Conservation (phyloP, 2,329 filamentous ascomycete genomes). For the Scedosporium minutisporum region DNA sequence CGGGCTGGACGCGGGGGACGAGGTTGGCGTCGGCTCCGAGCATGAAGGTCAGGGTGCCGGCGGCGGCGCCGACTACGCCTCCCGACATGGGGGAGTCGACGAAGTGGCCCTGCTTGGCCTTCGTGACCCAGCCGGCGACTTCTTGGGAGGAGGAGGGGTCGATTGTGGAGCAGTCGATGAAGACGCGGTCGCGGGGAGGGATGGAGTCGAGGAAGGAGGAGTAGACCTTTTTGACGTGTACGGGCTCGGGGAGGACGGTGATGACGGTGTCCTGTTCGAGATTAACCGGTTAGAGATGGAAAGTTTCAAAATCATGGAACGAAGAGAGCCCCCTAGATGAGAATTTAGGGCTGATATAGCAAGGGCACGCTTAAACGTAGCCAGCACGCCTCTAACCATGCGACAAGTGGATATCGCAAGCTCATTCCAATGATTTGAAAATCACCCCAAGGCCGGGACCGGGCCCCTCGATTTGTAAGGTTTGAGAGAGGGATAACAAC, state of each 20-base stretch:
- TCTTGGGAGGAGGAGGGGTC: constrained; percentile 76
- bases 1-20: constrained; percentile 54
- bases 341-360: neutral
- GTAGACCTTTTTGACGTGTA: constrained; percentile 79
- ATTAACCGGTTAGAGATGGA: too few species aligned
- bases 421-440: neutral
- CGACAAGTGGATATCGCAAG: too few species aligned
- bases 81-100: constrained; percentile 97
- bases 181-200: constrained; percentile 55
- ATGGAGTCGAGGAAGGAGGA: constrained; percentile 56
- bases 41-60: constrained; percentile 92
- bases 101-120: constrained; percentile 62
- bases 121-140: constrained; percentile 59
- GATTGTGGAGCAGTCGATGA: constrained; percentile 95
- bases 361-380: neutral
- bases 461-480: neutral
- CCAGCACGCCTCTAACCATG: too few species aligned
- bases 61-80: constrained; percentile 81
- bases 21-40: constrained; percentile 58
- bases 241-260: constrained; percentile 80
- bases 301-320: constrained; percentile 14
- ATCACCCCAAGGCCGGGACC: neutral
- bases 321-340: neutral
- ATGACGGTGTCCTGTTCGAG: constrained; percentile 65
- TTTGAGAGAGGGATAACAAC: constrained; percentile 16